Base-by-base conservation (phyloP, 2,329 filamentous ascomycete genomes). In the Gyromitra esculenta region DNA sequence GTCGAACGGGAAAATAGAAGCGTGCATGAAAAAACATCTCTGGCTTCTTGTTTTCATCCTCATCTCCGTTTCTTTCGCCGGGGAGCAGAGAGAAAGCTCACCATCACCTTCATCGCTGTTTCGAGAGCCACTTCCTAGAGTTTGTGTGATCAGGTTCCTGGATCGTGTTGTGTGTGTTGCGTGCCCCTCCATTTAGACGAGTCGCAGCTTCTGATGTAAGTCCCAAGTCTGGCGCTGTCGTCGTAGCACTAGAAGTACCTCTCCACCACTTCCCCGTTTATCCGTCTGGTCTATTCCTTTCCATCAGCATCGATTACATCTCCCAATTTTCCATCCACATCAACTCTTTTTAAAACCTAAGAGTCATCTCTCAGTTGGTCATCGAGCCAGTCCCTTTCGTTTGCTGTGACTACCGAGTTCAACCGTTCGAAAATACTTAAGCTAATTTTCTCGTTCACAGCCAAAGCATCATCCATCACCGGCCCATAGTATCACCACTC, bases 241-340 rank as follows among this genome's bases (percentile, higher is more conserved):
- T 70, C 63, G 72, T 75, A 70, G 57, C 72, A 54, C 71, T 67
- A 48, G 54, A 74, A 69, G 65, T 71, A 77, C 65, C 71, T 68
- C 64, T 68, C 64, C 64, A 56, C 48, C 71, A 54, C 43, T 45
- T 21, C 56, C 64, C 67, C 72, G 35, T 77, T 72, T 52, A 75
- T 69, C 54, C 18, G 62, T 15, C 64, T 62, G 5, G 64, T 69
- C 65, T 66, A 52, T 70, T 77, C 75, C 48, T 66, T 74, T 77
- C 60, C 76, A 78, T 78, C 76, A 78, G 59, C 45, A 75, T 45
- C 72, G 65, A 71, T 75, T 65, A 45, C 65, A 65, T 69, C 52
- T 59, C 54, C 69, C 59, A 50, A 57, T 75, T 70, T 71, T 75
- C 9, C 41, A 75, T 75, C 72, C 59, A 64, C 37, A 41, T 31